Evolutionary conservation across 805 yeast genomes (phyloP).

Genomic region (Lachancea quebecensis): DNA sequence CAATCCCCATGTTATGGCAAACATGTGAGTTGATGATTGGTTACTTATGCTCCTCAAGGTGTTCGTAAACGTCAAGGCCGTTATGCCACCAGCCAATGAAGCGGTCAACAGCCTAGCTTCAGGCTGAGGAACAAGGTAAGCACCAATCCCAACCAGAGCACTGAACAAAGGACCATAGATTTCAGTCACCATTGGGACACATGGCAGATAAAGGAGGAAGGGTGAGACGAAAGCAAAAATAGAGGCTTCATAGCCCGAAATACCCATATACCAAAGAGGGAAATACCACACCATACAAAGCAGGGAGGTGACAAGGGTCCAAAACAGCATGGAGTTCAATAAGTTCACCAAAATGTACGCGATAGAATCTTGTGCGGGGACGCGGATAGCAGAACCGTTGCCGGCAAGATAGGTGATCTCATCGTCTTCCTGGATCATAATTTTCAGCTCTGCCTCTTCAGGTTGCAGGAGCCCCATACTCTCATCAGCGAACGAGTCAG

Average conservation of each 20-base stretch:
- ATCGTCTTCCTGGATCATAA: slow-evolving; percentile 19
- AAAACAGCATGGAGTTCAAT: slow-evolving; percentile 68
- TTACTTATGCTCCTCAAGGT: slow-evolving; percentile 42
- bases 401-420: slow-evolving; percentile 13
- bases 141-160: slow-evolving; percentile 64
- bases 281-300: slow-evolving; percentile 92
- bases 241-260: slow-evolving; percentile 85
- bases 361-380: slow-evolving; percentile 22
- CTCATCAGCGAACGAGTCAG: slow-evolving; percentile 7
- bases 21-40: slow-evolving; percentile 15
- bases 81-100: slow-evolving; percentile 61
- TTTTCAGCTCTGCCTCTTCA: slow-evolving; percentile 18
- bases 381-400: slow-evolving; percentile 8
- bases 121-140: slow-evolving; percentile 65
- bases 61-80: slow-evolving; percentile 49
- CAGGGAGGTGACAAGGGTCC: slow-evolving; percentile 78
- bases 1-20: slow-evolving; percentile 29
- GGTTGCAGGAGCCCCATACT: slow-evolving; percentile 1
- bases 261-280: slow-evolving; percentile 97
- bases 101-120: slow-evolving; percentile 58
- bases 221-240: slow-evolving; percentile 56
- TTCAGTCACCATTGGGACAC: slow-evolving; percentile 22
- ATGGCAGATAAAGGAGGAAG: slow-evolving; percentile 42
- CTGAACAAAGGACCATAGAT: slow-evolving; percentile 36
- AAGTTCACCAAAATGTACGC: slow-evolving; percentile 33